Evolutionary conservation across 441 rosid genomes (phyloP), one percentile per base, ranked within the genome.

Genomic region (Jatropha podagrica): DNA sequence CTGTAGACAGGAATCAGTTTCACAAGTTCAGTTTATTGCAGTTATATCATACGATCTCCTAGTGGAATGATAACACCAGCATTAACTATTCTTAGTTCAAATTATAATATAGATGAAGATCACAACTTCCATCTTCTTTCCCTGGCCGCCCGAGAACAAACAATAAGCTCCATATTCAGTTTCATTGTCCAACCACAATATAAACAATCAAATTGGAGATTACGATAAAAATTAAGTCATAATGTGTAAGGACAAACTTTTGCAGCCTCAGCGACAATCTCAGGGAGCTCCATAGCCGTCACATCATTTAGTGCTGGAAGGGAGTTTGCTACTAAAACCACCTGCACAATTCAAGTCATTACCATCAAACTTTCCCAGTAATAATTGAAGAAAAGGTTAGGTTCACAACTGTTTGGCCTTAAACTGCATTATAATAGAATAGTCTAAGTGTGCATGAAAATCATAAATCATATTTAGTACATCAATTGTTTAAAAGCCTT

Each of bases 221-320:
- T 17, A 40, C 55, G 40, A 69, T 62, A 10, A 48, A 71, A 58
- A 70, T 17, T n/a, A 58, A 42, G 26, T 20, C 51, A 46, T 48
- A 59, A 63, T 26, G 70, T 64, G 74, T 9, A 51, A 12, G 12
- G 17, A 44, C 79, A 68, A 78, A 96, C 99, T 98, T 96, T 96
- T 48, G 99, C 98, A 81, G 99, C 99, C 81, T 90, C 98, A 0
- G 98, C 99, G 9, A 96, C 92, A 75, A 96, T 96, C 74, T 90
- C 98, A 61, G 98, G 99, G 75, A 96, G 88, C 88, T 96, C 99
- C 98, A 92, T 96, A 65, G 98, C 97, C 44, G 99, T 96, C 65
- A 91, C 89, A 67, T 96, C 99, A 63, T 96, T 96, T 60, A 96
- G 85, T 49, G 99, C 99, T 84, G 98, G 98, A 79, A 91, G 97